Evolutionary conservation across 257 asterid genomes (phyloP).

Genomic region (Primulina huaijiensis): DNA sequence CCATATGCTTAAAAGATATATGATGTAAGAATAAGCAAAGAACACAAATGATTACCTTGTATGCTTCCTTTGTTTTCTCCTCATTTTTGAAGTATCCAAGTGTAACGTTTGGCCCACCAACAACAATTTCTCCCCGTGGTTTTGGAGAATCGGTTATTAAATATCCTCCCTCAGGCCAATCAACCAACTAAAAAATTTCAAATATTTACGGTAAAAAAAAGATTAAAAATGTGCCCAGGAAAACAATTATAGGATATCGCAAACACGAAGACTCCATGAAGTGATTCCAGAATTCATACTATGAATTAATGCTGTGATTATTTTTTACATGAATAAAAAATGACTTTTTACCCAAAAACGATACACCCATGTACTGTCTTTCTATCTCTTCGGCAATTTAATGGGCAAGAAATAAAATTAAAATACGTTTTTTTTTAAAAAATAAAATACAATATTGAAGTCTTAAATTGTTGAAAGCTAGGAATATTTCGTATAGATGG

Average conservation of each 20-base stretch:
- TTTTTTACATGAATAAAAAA: background rate
- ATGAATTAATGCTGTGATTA: background rate
- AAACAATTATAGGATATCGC: background rate
- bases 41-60: conserved; percentile 54
- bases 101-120: conserved; percentile 95
- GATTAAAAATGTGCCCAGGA: background rate
- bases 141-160: conserved; percentile 67
- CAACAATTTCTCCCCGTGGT: conserved; percentile 90
- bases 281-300: background rate
- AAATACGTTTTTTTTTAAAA: too few species aligned
- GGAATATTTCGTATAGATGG: background rate
- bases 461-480: background rate
- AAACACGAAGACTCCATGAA: background rate
- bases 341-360: background rate
- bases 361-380: background rate
- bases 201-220: conserved; percentile 5
- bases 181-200: conserved; percentile 60
- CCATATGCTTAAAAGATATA: conserved; percentile 5
- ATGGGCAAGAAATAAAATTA: background rate
- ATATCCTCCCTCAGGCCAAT: conserved; percentile 97
- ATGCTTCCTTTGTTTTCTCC: conserved; percentile 82
- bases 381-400: background rate
- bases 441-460: background rate
- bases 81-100: conserved; percentile 87
- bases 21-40: background rate